These are phyloP conservation scores for Aspergillus sp. DNA, from an alignment of 2,329 filamentous ascomycete species.

Conservation along the genomic window DNA sequence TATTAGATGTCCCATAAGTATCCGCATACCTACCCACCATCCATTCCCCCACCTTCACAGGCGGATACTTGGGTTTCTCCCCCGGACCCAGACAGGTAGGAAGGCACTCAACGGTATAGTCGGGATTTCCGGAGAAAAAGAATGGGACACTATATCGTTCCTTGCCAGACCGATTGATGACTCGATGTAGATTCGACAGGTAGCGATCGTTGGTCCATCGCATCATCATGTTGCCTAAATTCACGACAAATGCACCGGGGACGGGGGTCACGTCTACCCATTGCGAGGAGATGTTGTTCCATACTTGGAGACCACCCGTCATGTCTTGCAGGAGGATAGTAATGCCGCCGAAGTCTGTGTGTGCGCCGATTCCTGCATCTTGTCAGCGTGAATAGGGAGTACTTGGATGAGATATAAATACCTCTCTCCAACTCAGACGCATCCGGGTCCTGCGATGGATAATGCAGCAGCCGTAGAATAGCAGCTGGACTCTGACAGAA, in stretches of 20 bases:
- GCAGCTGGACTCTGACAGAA: constrained; percentile 22
- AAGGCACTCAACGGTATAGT: constrained; percentile 19
- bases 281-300: constrained; percentile 12
- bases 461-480: constrained; percentile 21
- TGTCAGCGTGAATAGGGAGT: too few relatives aligned
- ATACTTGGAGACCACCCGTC: constrained; percentile 23
- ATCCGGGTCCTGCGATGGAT: constrained; percentile 20
- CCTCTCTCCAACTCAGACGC: constrained; percentile 14
- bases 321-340: constrained; percentile 27
- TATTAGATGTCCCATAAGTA: constrained; percentile 11
- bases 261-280: constrained; percentile 23
- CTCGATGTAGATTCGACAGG: constrained; percentile 22
- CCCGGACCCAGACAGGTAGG: constrained; percentile 11
- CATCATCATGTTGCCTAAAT: constrained; percentile 27
- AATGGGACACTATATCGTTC: constrained; percentile 24
- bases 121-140: constrained; percentile 22
- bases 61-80: constrained; percentile 14
- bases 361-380: constrained; percentile 18
- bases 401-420: too few relatives aligned
- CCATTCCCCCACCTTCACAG: constrained; percentile 20
- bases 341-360: constrained; percentile 29
- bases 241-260: constrained; percentile 22
- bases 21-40: constrained; percentile 18
- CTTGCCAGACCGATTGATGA: constrained; percentile 20
- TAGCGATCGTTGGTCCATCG: constrained; percentile 24